phyloP scores from a whole-genome alignment of 2,329 filamentous ascomycete genomes.

The Thelonectria blattea region DNA sequence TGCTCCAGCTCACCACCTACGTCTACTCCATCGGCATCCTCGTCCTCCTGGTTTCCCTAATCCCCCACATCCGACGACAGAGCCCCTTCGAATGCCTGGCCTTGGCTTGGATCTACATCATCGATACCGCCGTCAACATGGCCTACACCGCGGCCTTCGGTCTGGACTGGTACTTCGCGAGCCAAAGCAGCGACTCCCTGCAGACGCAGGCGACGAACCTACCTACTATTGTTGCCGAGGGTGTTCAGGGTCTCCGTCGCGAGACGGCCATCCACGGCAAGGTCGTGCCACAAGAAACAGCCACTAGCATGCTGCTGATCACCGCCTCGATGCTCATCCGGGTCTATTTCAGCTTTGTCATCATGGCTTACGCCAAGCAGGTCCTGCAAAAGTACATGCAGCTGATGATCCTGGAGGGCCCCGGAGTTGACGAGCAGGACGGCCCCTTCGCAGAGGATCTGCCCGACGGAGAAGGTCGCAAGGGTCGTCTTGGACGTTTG shows the following conservation, averaged over 20 bases:
- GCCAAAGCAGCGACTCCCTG: slow-evolving; percentile 54
- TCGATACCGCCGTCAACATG: slow-evolving; percentile 83
- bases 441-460: slow-evolving; percentile 73
- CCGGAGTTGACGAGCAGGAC: slow-evolving; percentile 55
- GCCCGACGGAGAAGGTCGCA: slow-evolving; percentile 80
- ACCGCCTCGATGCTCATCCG: slow-evolving; percentile 75
- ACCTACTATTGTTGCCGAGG: slow-evolving; percentile 41
- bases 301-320: slow-evolving; percentile 79
- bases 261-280: slow-evolving; percentile 44
- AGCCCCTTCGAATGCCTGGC: slow-evolving; percentile 79
- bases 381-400: slow-evolving; percentile 71
- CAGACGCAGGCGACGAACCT: slow-evolving; percentile 33
- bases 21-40: slow-evolving; percentile 82
- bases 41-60: slow-evolving; percentile 69
- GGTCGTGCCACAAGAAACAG: slow-evolving; percentile 62
- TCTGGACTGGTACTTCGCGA: slow-evolving; percentile 81
- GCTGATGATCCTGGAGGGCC: slow-evolving; percentile 54
- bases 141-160: slow-evolving; percentile 84
- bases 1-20: slow-evolving; percentile 88
- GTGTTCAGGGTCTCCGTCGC: slow-evolving; percentile 43
- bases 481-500: slow-evolving; percentile 76
- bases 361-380: slow-evolving; percentile 82
- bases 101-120: slow-evolving; percentile 82
- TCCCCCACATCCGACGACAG: slow-evolving; percentile 80
- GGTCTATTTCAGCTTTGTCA: slow-evolving; percentile 82